Evolutionary conservation across 2,329 filamentous ascomycete species (phyloP), one percentile per base, ranked within the genome.

Genomic region (Ophiostoma australiae): DNA sequence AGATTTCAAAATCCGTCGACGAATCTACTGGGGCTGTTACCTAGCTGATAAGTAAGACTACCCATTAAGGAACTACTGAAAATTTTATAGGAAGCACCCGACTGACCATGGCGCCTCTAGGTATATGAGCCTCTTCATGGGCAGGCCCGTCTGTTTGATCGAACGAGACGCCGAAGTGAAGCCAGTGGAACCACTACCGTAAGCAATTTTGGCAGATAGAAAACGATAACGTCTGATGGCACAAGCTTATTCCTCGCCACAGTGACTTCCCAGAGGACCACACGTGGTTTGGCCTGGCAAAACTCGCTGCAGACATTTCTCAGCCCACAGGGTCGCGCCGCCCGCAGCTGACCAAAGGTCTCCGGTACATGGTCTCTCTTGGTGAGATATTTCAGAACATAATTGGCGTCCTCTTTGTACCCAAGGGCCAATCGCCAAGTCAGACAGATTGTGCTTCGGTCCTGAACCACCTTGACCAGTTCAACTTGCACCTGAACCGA

Each of bases 121-220:
- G n/a, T 58, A 58, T 58, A 58, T 58, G 52, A 58, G 52, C 13
- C 52, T 58, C n/a, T 58, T 58, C 52, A 58, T 58, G 52, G 52
- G 52, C 3, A 58, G 52, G 13, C 52, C 52, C 3, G 52, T 58
- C 52, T 58, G 52, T 27, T 11, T 58, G 20, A 27, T 58, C 0
- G 52, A 58, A 58, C n/a, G 52, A 11, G 52, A 58, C 52, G 52
- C 52, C 0, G 52, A 58, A 58, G 52, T 58, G 8, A 58, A 58
- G n/a, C 52, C 52, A 1, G 52, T 58, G 52, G 52, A 58, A 58
- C 52, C 52, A n/a, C n/a, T 58, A 27, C 52, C 52, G 52, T 58
- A 58, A 1, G 52, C 27, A 13, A 7, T 7, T 58, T 15, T 11
- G 15, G 44, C 44, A 5, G 17, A 48, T 13, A 48, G 15, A 58